Evolutionary conservation across 192 early-diverging fungal species (phyloP), one percentile per base, ranked within the genome.

Genomic region (Rhizoclosmatium sp.): DNA sequence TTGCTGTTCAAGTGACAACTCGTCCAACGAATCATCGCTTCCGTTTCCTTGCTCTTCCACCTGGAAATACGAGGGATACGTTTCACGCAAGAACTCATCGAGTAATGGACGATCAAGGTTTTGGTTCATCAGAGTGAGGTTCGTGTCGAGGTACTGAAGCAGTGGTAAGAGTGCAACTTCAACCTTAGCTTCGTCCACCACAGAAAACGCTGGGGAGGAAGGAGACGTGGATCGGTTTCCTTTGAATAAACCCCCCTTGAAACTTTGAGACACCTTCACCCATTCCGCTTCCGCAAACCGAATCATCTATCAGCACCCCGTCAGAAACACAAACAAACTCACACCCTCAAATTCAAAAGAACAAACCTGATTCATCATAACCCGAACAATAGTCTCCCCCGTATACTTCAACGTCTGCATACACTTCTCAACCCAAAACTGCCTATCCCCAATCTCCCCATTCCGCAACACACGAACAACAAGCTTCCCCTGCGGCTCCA

Each of bases 401-500:
- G 75, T 49, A 46, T 70, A 71, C 16, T 62, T 44, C n/a, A 89
- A 44, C 12, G 48, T 51, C 51, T 89, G 78, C 61, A 80, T 54
- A 3, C 82, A 78, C 44, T 78, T 66, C 40, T 69, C 39, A 3
- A 86, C 83, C 81, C 82, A 87, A 54, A 67, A 89, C n/a, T 46
- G 76, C 7, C 69, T 47, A 60, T 88, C 88, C 44, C 88, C 82
- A 46, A 87, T 80, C 66, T 82, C 78, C n/a, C 88, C 88, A 12
- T 59, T 59, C 65, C 78, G 48, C 14, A 39, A 16, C 16, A 88
- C 79, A 23, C 85, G 51, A 0, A 89, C 59, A 16, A 58, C 39
- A 12, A 89, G 74, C 59, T 21, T 68, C 2, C 88, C 88, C 72
- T 83, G 59, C 10, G 85, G 83, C 42, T 75, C 72, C 75, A 88